Percentiles rank a stretch among this genome's conserved stretches.
phyloP scores from a whole-genome alignment of 1,284 basidiomycete species.

The Crepidotus sp. region DNA sequence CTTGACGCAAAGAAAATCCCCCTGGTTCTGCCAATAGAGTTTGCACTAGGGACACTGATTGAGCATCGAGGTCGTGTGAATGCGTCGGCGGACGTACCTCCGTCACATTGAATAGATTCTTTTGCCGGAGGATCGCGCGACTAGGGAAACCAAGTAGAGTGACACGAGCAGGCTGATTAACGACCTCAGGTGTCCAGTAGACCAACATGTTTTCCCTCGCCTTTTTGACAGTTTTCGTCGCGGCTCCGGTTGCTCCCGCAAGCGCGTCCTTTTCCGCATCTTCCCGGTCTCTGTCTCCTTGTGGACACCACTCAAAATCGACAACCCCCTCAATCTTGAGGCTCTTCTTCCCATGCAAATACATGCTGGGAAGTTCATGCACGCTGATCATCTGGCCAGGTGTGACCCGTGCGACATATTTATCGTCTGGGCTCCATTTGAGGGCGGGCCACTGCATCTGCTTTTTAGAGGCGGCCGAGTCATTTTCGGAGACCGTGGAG shows the following conservation, averaged over 20 bases:
- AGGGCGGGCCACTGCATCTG: constrained; percentile 92
- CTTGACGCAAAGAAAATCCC: constrained; percentile 98
- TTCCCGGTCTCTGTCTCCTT: constrained; percentile 82
- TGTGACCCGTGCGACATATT: constrained; percentile 85
- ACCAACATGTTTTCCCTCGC: constrained; percentile 88
- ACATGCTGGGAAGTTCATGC: constrained; percentile 93
- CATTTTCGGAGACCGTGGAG: constrained; percentile 57
- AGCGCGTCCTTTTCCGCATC: constrained; percentile 54
- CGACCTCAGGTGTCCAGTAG: constrained; percentile 97
- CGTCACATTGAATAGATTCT: constrained; percentile 97
- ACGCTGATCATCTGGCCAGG: constrained; percentile 92
- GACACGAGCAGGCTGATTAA: constrained; percentile 95
- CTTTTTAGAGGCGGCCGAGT: constrained; percentile 55
- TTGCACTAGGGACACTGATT: constrained; percentile 64
- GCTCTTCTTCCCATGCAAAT: constrained; percentile 93
- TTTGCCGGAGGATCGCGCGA: constrained; percentile 81
- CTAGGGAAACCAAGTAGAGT: constrained; percentile 87
- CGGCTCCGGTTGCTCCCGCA: constrained; percentile 30
- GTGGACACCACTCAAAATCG: constrained; percentile 99
- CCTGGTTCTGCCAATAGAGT: constrained; percentile 98
- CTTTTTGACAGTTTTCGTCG: constrained; percentile 51
- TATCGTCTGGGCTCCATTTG: constrained; percentile 98
- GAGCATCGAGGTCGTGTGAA: constrained; percentile 12
- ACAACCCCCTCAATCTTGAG: constrained; percentile 97
- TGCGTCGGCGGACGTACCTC: constrained; percentile 53